Base-by-base conservation (phyloP, 129 eudicot species). In the Lactuca sativa region DNA sequence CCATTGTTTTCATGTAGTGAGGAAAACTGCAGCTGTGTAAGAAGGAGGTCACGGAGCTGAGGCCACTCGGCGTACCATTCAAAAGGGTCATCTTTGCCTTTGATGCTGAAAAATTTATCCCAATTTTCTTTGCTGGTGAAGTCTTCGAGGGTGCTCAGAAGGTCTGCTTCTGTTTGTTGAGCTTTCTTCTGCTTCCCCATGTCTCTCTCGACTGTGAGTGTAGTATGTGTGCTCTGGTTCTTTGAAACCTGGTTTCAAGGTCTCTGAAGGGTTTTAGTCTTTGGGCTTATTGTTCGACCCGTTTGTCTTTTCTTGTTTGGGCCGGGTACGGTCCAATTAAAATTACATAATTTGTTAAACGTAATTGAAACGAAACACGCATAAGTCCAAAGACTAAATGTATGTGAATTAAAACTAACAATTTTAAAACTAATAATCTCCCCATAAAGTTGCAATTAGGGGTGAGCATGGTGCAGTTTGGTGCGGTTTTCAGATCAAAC, bases 61-160 rank as follows among this genome's bases (percentile, higher is more conserved):
- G 96, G 86, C 96, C 98, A 92, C 75, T 86, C 92, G 25, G 98
- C 95, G 77, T 92, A 89, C 95, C 96, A 92, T 71, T 92, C 96
- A 77, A 89, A 86, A 2, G 88, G 49, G 47, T 82, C 90, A 5
- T 81, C 89, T 16, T 78, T 70, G 78, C 91, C 89, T 72, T 84
- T 64, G 21, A 86, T 82, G 21, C 80, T 88, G 83, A 88, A 92
- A 78, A 88, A 82, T 11, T 86, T 79, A 74, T 92, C 97, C 96
- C 97, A 92, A 31, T 86, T 86, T 54, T 88, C 95, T 64, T 86
- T 86, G 86, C 83, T 86, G 3, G 96, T 86, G 88, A 92, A 86
- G 75, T 92, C 87, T 0, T 82, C 89, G 5, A 88, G 82, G 40
- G 96, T 92, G 76, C 82, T 69, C 0, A 86, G 81, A 6, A 92